Evolutionary conservation across 2,329 filamentous ascomycete species (phyloP).

Genomic region (Fusarium sulawesiense): DNA sequence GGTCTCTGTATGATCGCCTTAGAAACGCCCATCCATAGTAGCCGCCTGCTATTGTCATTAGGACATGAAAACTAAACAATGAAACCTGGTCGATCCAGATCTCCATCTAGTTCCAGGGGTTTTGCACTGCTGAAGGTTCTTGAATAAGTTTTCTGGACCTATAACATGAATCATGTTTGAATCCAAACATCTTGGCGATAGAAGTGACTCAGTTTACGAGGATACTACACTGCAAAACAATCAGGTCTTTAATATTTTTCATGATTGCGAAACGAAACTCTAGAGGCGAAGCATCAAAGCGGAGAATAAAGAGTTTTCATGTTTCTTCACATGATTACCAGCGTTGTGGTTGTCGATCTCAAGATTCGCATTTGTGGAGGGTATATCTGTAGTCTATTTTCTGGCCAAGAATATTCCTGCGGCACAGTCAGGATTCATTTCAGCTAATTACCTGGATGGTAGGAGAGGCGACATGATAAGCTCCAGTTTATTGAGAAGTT

Average conservation of each 20-base stretch:
- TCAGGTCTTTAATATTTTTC: background rate
- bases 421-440: background rate
- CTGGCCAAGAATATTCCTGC: background rate
- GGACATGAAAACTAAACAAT: conserved; percentile 8
- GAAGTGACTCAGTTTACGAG: background rate
- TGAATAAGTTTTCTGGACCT: conserved; percentile 17
- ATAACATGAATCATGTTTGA: conserved; percentile 17
- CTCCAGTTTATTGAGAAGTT: background rate
- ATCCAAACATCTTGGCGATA: conserved; percentile 21
- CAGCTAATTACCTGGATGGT: background rate
- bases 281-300: background rate
- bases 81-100: conserved; percentile 22
- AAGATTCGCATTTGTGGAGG: background rate
- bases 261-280: background rate
- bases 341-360: conserved; percentile 2
- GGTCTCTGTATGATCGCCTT: conserved; percentile 37
- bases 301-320: background rate
- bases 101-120: background rate
- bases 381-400: background rate
- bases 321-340: background rate
- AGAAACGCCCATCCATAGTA: conserved; percentile 29
- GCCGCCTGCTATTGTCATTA: background rate
- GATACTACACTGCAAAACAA: conserved; percentile 16
- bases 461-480: background rate
- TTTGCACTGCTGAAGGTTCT: conserved; percentile 22